Conservation (phyloP, 139 green algal species). For the Nannochloris sp. region DNA sequence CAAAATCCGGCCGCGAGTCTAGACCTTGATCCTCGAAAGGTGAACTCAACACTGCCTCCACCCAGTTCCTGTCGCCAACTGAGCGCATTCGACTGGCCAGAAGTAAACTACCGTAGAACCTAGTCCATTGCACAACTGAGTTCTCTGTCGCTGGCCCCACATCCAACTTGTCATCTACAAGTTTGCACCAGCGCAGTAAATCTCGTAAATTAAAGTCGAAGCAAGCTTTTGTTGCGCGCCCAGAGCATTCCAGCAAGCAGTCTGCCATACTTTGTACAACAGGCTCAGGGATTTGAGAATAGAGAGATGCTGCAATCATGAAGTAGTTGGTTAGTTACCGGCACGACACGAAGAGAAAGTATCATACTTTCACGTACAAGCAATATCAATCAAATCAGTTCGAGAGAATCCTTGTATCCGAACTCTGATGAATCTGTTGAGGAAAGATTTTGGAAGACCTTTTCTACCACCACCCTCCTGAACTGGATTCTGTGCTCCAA, state of each 20-base stretch:
- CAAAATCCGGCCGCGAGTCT: no score
- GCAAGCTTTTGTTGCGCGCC: not conserved
- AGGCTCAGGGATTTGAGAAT: slow-evolving; percentile 53
- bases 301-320: slow-evolving; percentile 25
- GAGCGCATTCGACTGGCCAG: no score
- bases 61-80: no score
- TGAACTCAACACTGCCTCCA: no score
- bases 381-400: slow-evolving; percentile 74
- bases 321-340: no score
- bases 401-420: slow-evolving; percentile 69
- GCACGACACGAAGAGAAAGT: not conserved
- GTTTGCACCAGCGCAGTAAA: slow-evolving; percentile 89
- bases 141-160: no score
- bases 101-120: no score
- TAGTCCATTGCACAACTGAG: no score
- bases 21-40: no score
- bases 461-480: slow-evolving; percentile 90
- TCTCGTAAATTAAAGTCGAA: slow-evolving; percentile 99
- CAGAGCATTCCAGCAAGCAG: not conserved
- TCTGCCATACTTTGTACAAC: no score
- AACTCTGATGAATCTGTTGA: slow-evolving; percentile 95
- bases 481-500: slow-evolving; percentile 84
- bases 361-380: not conserved
- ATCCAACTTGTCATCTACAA: slow-evolving; percentile 29
- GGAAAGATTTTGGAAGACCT: slow-evolving; percentile 90